Base-by-base conservation (phyloP, 2,329 filamentous ascomycete species). In the Aspergillus chevalieri region DNA sequence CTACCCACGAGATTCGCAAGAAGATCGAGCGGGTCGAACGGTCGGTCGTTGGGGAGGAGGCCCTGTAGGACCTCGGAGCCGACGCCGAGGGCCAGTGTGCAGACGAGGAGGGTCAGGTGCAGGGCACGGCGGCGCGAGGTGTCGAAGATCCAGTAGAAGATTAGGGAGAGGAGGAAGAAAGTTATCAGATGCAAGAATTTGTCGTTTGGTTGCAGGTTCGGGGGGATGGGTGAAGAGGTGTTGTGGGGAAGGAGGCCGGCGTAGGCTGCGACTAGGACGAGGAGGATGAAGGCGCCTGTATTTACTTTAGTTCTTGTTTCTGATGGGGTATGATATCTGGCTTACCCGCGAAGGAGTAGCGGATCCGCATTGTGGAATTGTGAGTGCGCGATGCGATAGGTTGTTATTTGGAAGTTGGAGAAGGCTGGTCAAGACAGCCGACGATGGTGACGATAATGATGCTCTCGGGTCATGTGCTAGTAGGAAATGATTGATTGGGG, bases 61-160 rank as follows among this genome's bases (percentile, higher is more conserved):
- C 64, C 69, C 50, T 78, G 68, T 50, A 84, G 74, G 51, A 84
- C 73, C 58, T 83, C 76, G 53, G 78, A 82, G 57, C 84, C 78
- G 43, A 79, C 61, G 26, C 72, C 74, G 6, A 78, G 64, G 10
- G 74, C 73, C 39, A 86, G 71, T 5, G 91, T 94, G 73, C 89
- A 94, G 52, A 89, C 77, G 19, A 89, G 67, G 22, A 96, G 74
- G 12, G 91, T 95, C 56, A 95, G 74, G 70, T 98, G 86, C 44
- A 95, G 76, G 17, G 84, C 86, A 58, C 92, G 87, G 46, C 92
- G 85, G 54, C 93, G 87, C 55, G 84, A 86, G 47, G 90, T 94
- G 68, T 98, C 93, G 61, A 96, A 74, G 65, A 96, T 87, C 90
- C 93, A 98, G 81, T 98, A 98, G 78, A 97, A 97, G 59, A 81